Conservation (phyloP, 202 grass and related monocot genomes). For the Miscanthus sacchariflorus region DNA sequence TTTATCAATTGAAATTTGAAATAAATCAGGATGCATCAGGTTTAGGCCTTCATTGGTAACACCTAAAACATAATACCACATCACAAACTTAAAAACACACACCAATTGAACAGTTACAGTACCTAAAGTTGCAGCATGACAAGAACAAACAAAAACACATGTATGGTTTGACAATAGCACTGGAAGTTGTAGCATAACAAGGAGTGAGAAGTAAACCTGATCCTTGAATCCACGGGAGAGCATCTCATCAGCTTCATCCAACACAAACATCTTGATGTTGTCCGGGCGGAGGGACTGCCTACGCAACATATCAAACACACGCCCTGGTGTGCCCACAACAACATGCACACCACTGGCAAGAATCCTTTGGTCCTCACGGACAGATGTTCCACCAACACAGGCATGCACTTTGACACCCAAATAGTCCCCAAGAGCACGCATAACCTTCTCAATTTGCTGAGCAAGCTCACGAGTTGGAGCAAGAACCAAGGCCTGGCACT, state of each 20-base stretch:
- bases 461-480: slow-evolving; percentile 79
- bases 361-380: slow-evolving; percentile 78
- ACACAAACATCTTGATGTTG: slow-evolving; percentile 73
- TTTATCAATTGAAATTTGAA: neutral
- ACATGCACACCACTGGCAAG: slow-evolving; percentile 76
- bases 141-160: neutral
- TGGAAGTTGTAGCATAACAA: no score
- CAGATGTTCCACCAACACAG: slow-evolving; percentile 77
- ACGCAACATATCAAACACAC: slow-evolving; percentile 74
- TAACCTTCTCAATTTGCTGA: slow-evolving; percentile 79
- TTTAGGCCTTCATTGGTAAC: neutral
- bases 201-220: slow-evolving; percentile 53
- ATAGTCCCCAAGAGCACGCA: slow-evolving; percentile 77
- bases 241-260: slow-evolving; percentile 89
- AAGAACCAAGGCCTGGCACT: slow-evolving; percentile 71
- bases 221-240: slow-evolving; percentile 78
- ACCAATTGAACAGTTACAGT: neutral
- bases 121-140: neutral
- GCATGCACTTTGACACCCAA: slow-evolving; percentile 78
- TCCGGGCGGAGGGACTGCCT: slow-evolving; percentile 64
- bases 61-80: neutral
- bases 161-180: neutral
- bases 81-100: neutral
- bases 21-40: neutral
- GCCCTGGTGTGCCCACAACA: slow-evolving; percentile 76